phyloP scores from a whole-genome alignment of 805 yeast genomes.

The Zygosaccharomyces pseudorouxii region DNA sequence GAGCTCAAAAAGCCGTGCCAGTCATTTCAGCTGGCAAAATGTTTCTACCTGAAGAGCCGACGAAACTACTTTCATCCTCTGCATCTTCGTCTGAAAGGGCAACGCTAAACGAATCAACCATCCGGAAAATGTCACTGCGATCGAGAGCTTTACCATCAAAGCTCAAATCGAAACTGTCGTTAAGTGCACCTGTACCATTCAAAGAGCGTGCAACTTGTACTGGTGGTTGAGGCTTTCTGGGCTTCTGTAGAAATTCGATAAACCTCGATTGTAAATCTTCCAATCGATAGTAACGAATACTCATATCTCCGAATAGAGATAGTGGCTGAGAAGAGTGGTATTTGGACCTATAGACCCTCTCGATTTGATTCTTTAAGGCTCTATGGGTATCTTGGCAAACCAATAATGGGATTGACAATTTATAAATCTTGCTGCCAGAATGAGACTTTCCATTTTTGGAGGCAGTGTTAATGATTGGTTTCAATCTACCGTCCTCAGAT shows the following conservation, averaged over 20 bases:
- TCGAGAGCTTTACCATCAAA: constrained; percentile 46
- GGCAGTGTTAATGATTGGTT: constrained; percentile 15
- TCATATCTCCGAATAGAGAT: constrained; percentile 10
- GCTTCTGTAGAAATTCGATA: constrained; percentile 4
- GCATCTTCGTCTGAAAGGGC: constrained; percentile 32
- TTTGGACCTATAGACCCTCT: constrained; percentile 6
- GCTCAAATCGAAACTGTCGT: constrained; percentile 39
- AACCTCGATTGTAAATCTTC: constrained; percentile 8
- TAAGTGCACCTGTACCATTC: constrained; percentile 16
- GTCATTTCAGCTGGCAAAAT: constrained; percentile 19
- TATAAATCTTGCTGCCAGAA: constrained; percentile 10
- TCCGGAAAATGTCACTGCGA: constrained; percentile 39
- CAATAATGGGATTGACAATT: constrained; percentile 13
- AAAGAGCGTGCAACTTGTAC: constrained; percentile 8
- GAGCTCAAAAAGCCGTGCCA: constrained; percentile 9
- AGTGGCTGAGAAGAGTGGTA: constrained; percentile 17
- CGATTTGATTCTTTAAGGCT: constrained; percentile 11
- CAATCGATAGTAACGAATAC: constrained; percentile 7
- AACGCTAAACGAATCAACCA: constrained; percentile 39
- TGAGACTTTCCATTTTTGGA: constrained; percentile 5
- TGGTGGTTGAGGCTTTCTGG: constrained; percentile 6
- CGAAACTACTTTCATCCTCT: constrained; percentile 21
- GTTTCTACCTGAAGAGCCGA: constrained; percentile 11
- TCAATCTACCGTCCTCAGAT: constrained; percentile 11
- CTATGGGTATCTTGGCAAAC: constrained; percentile 4